phyloP scores from a whole-genome alignment of 2,329 filamentous ascomycete genomes.

The Nemania bipapillata region DNA sequence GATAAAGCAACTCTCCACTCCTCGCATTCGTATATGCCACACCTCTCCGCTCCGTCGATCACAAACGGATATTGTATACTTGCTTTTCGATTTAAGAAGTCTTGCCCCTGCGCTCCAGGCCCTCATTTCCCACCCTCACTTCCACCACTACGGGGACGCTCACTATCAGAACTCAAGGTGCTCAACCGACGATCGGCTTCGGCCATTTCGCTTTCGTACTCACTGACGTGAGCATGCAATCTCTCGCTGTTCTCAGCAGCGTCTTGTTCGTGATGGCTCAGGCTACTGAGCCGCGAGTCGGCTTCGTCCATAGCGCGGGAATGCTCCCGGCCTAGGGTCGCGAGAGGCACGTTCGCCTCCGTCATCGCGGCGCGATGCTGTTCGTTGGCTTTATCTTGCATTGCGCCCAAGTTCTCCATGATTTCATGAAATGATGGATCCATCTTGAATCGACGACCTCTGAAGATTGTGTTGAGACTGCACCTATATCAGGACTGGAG shows the following conservation, averaged over 20 bases:
- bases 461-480: neutral
- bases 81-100: neutral
- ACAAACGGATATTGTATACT: neutral
- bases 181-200: conserved; percentile 36
- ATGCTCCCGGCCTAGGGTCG: conserved; percentile 37
- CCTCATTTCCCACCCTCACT: conserved; percentile 16
- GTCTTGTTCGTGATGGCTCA: conserved; percentile 21
- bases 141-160: conserved; percentile 7
- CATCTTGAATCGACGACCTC: conserved; percentile 7
- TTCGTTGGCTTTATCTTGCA: conserved; percentile 38
- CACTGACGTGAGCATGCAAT: conserved; percentile 20
- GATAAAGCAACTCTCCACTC: neutral
- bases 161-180: conserved; percentile 11
- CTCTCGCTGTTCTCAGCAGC: conserved; percentile 20
- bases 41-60: neutral
- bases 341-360: conserved; percentile 36
- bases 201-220: conserved; percentile 32
- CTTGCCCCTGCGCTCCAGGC: neutral
- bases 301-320: conserved; percentile 34
- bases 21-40: neutral
- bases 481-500: neutral
- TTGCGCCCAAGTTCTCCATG: conserved; percentile 30
- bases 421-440: conserved; percentile 33
- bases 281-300: conserved; percentile 12
- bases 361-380: conserved; percentile 38